Percentiles rank a stretch among this genome's conserved stretches.
Evolutionary conservation across 805 yeast species (phyloP).

Genomic region (Ogataea trehalophila): DNA sequence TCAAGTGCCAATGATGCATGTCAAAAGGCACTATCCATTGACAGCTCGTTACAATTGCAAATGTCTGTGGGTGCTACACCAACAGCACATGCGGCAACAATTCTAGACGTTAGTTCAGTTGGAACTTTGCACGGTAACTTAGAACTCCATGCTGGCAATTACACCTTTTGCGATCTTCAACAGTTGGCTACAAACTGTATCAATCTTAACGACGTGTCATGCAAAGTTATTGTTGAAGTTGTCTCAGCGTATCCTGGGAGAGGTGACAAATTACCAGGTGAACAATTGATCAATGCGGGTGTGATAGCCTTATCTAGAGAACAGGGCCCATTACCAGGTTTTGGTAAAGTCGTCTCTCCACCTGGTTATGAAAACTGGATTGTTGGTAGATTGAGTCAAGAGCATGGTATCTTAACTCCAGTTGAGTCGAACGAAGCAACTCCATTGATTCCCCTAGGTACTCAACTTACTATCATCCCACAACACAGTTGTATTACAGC

Average conservation of each 20-base stretch:
- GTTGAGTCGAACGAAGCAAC: constrained; percentile 26
- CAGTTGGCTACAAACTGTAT: constrained; percentile 69
- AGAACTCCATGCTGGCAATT: constrained; percentile 82
- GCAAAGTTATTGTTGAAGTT: constrained; percentile 53
- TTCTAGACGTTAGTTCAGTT: not conserved
- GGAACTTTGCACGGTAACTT: constrained; percentile 35
- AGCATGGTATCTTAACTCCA: constrained; percentile 71
- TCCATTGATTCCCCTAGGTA: constrained; percentile 44
- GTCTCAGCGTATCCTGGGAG: constrained; percentile 52
- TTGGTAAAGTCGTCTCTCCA: constrained; percentile 39
- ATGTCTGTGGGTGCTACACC: constrained; percentile 83
- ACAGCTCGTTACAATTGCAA: constrained; percentile 36
- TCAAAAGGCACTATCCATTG: constrained; percentile 30
- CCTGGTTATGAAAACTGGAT: constrained; percentile 50
- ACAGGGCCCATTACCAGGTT: constrained; percentile 54
- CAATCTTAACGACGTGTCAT: constrained; percentile 39
- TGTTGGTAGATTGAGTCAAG: constrained; percentile 69
- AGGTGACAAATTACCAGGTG: constrained; percentile 60
- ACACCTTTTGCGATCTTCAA: constrained; percentile 68
- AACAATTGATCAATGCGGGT: constrained; percentile 66
- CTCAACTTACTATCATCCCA: constrained; percentile 49
- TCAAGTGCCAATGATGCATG: constrained; percentile 53
- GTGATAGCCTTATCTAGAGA: constrained; percentile 68
- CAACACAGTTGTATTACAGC: constrained; percentile 72
- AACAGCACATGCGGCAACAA: constrained; percentile 45